Evolutionary conservation across 1,139 yeast genomes (phyloP), one percentile per base, ranked within the genome.

Genomic region (Casaregolazyma suthepensis): DNA sequence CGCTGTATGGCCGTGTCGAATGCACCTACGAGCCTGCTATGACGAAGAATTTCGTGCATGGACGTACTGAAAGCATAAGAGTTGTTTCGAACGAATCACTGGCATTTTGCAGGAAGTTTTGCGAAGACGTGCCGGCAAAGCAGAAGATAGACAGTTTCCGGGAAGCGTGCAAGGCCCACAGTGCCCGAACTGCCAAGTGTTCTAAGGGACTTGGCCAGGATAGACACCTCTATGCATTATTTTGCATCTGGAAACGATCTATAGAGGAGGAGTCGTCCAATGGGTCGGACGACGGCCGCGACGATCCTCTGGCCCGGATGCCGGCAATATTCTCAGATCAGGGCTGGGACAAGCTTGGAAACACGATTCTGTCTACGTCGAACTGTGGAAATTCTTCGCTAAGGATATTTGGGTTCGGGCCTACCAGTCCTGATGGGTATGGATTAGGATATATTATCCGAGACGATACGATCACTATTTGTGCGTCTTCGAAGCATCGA

Each of bases 11-110:
- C 47, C 87, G 87, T 65, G 94, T 89, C 45, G 97, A 89, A 68
- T 87, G 95, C 62, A 88, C 96, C 13, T 90, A 90, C 69, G 97
- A 90, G 71, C 97, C 97, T 2, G 96, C 96, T 12, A 90, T 90
- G 97, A 90, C 96, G 1, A 90, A 90, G 68, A 76, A 76, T 56
- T 90, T 83, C 66, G 78, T 84, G 60, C 96, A 90, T 67, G 97
- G 96, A 15, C 79, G 97, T 66, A 90, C 97, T 0, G 97, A 90
- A 70, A 96, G 96, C 3, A 82, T 90, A 52, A 77, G 96, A 62
- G 80, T 95, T 0, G 96, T 89, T 1, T 82, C 94, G 12, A 77
- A 80, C 59, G 90, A 88, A 65, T 86, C 95, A 1, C 87, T 86
- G 65, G 76, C 80, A 51, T 90, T 88, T 73, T 96, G 88, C 26